Conservation (phyloP, 352 stramenopile genomes). For the Pythium aquatile region DNA sequence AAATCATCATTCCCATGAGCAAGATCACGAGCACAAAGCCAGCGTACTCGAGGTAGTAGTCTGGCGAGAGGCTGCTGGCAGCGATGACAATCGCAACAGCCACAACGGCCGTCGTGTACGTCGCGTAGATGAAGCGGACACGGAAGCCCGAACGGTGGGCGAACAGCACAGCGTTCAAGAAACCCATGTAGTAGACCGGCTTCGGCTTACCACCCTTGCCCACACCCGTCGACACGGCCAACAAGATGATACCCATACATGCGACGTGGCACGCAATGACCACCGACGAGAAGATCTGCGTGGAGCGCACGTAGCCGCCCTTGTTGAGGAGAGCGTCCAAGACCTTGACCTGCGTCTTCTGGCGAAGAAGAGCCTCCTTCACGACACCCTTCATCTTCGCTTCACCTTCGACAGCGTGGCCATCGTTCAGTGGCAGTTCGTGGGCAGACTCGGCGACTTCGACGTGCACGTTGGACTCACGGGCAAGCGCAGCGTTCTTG, state of each 20-base stretch:
- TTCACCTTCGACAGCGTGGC: conserved; percentile 9
- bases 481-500: conserved; percentile 51
- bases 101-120: conserved; percentile 67
- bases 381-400: conserved; percentile 47
- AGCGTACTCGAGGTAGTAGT: conserved; percentile 69
- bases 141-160: conserved; percentile 75
- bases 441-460: conserved; percentile 24
- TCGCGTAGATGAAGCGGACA: conserved; percentile 78
- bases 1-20: conserved; percentile 84
- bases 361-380: conserved; percentile 42
- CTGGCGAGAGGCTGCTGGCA: conserved; percentile 44
- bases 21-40: conserved; percentile 69
- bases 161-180: conserved; percentile 79
- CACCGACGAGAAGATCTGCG: conserved; percentile 70
- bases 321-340: conserved; percentile 67
- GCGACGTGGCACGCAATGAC: conserved; percentile 70
- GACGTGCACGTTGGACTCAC: conserved; percentile 34
- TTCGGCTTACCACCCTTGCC: conserved; percentile 49
- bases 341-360: conserved; percentile 50
- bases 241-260: conserved; percentile 68
- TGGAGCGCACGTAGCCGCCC: conserved; percentile 76
- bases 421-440: conserved; percentile 21
- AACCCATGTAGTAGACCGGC: conserved; percentile 82
- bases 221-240: conserved; percentile 52
- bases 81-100: conserved; percentile 63